Evolutionary conservation across 2,329 filamentous ascomycete genomes (phyloP).

Genomic region (Knufia fluminis): DNA sequence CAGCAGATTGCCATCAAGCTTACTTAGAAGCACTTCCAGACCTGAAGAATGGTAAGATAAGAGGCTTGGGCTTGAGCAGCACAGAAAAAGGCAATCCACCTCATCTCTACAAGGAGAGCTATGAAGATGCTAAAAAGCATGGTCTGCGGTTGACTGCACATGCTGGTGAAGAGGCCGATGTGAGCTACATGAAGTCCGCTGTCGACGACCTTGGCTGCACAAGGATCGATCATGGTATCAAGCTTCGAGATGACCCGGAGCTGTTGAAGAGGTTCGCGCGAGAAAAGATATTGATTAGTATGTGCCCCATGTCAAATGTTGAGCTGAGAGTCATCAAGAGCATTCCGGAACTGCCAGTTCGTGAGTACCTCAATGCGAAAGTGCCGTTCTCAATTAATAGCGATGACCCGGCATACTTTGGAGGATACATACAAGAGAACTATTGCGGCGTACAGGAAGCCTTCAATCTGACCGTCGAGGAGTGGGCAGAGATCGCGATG

Average conservation of each 20-base stretch:
- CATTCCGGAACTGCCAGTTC: slow-evolving; percentile 51
- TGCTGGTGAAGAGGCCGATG: slow-evolving; percentile 65
- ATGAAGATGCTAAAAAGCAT: slow-evolving; percentile 42
- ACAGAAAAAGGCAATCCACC: slow-evolving; percentile 49
- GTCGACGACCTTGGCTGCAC: slow-evolving; percentile 52
- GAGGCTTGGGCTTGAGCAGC: slow-evolving; percentile 60
- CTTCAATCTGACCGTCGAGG: slow-evolving; percentile 51
- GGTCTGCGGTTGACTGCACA: slow-evolving; percentile 59
- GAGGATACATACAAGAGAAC: slow-evolving; percentile 65
- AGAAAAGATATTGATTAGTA: slow-evolving; percentile 53
- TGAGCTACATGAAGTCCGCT: slow-evolving; percentile 55
- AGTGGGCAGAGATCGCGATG: slow-evolving; percentile 58
- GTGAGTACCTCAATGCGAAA: slow-evolving; percentile 52
- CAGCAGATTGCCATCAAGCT: slow-evolving; percentile 14
- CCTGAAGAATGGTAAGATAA: slow-evolving; percentile 44
- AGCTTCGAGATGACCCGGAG: slow-evolving; percentile 50
- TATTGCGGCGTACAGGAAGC: slow-evolving; percentile 67
- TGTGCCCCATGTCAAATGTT: slow-evolving; percentile 68
- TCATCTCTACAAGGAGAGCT: slow-evolving; percentile 53
- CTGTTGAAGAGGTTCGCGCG: slow-evolving; percentile 51
- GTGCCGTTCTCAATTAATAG: slow-evolving; percentile 65
- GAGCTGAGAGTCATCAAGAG: slow-evolving; percentile 47
- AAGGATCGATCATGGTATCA: slow-evolving; percentile 68
- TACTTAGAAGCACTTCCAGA: slow-evolving; percentile 24
- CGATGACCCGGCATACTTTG: slow-evolving; percentile 68